These are phyloP conservation scores for Heracleum sosnowskyi DNA, from an alignment of 129 eudicot species.

Conservation along the genomic window DNA sequence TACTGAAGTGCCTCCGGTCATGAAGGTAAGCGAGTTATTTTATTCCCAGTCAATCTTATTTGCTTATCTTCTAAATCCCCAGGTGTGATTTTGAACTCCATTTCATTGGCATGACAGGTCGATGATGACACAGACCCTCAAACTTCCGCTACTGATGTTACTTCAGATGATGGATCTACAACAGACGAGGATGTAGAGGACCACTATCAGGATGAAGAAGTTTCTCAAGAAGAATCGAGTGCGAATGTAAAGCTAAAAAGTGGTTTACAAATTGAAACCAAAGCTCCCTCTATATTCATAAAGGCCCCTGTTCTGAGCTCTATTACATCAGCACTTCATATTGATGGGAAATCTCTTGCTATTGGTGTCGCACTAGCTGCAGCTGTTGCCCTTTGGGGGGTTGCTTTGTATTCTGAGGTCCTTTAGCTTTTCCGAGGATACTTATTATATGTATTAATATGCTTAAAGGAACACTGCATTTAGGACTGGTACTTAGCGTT, in stretches of 20 bases:
- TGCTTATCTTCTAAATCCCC: neutral
- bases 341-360: constrained; percentile 28
- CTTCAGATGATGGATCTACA: neutral
- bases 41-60: constrained; percentile 8
- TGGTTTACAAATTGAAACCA: constrained; percentile 3
- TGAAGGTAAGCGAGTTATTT: constrained; percentile 28
- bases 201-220: neutral
- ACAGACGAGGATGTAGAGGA: neutral
- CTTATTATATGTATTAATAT: neutral
- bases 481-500: neutral
- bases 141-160: neutral
- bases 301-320: neutral
- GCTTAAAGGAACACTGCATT: neutral
- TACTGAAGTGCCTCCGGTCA: neutral
- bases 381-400: constrained; percentile 34
- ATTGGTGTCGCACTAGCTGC: constrained; percentile 36
- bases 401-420: constrained; percentile 1
- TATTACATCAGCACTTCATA: constrained; percentile 12
- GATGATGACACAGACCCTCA: constrained; percentile 14
- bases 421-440: neutral
- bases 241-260: constrained; percentile 11
- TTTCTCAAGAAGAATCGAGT: constrained; percentile 16
- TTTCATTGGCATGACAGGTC: constrained; percentile 33
- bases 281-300: neutral
- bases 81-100: neutral